Conservation (phyloP, 2,329 filamentous ascomycete genomes). For the Phoma herbarum region DNA sequence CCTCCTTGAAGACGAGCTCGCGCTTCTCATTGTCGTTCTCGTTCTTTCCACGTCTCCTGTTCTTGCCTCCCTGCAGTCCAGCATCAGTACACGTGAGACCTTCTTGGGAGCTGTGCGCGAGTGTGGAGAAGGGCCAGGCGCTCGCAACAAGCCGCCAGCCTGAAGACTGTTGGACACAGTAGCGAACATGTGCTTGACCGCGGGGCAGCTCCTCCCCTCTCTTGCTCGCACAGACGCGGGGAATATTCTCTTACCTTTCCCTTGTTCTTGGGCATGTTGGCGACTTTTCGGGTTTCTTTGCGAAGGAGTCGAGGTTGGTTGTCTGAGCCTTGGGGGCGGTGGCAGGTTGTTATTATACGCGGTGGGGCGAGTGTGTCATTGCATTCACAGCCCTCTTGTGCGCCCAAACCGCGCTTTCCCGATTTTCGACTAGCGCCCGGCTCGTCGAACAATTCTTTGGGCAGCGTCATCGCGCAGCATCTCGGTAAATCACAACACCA, state of each 20-base stretch:
- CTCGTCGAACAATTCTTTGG: not conserved
- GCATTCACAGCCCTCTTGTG: constrained; percentile 8
- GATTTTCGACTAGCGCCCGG: not conserved
- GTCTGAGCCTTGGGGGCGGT: constrained; percentile 16
- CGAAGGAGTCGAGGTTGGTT: constrained; percentile 20
- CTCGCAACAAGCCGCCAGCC: not conserved
- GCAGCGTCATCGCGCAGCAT: constrained; percentile 14
- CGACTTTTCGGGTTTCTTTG: constrained; percentile 21
- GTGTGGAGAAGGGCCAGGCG: not conserved
- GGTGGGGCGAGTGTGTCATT: constrained; percentile 15
- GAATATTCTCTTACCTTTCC: constrained; percentile 76
- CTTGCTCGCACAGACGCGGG: not conserved
- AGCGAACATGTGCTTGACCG: constrained; percentile 17
- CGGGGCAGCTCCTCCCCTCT: constrained; percentile 33
- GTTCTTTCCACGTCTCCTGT: constrained; percentile 97
- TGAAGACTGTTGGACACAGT: constrained; percentile 26
- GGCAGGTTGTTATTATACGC: constrained; percentile 15
- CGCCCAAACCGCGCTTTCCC: constrained; percentile 6
- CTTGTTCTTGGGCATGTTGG: constrained; percentile 97
- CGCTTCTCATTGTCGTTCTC: constrained; percentile 97
- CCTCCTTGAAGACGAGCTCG: constrained; percentile 98
- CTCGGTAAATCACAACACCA: not conserved
- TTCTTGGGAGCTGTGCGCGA: not conserved
- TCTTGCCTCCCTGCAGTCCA: constrained; percentile 83
- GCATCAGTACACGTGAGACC: constrained; percentile 24